Conservation (phyloP, 83 land plant genomes). For the Isoetes engelmannii region DNA sequence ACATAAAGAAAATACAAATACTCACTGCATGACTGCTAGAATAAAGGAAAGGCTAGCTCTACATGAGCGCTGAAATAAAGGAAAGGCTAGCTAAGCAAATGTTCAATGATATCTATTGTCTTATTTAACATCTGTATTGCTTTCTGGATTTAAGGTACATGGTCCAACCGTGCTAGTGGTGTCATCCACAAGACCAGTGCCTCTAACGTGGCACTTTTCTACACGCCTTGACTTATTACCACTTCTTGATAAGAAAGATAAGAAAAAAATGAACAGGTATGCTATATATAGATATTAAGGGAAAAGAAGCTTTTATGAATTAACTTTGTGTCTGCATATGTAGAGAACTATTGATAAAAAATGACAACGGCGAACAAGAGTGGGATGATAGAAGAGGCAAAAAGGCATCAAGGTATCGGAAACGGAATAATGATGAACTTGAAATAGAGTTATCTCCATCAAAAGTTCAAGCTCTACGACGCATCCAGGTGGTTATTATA, state of each 20-base stretch:
- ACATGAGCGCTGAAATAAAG: too few species aligned
- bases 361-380: too few species aligned
- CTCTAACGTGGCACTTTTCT: slow-evolving; percentile 94
- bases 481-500: slow-evolving; percentile 23
- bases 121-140: not conserved
- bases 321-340: too few species aligned
- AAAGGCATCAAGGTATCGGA: too few species aligned
- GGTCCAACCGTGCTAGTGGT: slow-evolving; percentile 89
- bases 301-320: too few species aligned
- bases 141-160: slow-evolving; percentile 57
- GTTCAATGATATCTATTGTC: too few species aligned
- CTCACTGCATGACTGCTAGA: not conserved
- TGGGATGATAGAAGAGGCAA: too few species aligned
- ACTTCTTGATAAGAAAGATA: slow-evolving; percentile 76
- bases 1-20: not conserved
- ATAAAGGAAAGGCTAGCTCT: too few species aligned
- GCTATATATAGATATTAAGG: not conserved
- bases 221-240: slow-evolving; percentile 58
- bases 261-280: slow-evolving; percentile 64
- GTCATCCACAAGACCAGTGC: slow-evolving; percentile 85
- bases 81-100: too few species aligned
- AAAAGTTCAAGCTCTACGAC: slow-evolving; percentile 26
- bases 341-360: too few species aligned
- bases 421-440: too few species aligned
- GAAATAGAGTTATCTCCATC: not conserved